These are phyloP conservation scores for Scutellaria galericulata DNA, from an alignment of 257 asterid species.

Conservation along the genomic window DNA sequence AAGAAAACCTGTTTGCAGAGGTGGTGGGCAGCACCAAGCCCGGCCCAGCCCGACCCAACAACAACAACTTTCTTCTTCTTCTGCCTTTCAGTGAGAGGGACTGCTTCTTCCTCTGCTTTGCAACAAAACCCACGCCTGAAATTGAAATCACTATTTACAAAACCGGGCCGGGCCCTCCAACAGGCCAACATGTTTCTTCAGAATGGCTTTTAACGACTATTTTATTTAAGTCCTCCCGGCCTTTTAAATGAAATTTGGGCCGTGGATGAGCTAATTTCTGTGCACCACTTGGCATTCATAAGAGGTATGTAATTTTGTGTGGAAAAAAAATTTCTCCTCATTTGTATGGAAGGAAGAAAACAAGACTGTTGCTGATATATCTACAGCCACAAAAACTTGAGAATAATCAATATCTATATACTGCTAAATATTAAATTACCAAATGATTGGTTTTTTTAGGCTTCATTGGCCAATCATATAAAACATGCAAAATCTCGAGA, in stretches of 20 bases:
- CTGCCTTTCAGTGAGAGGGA: constrained; percentile 29
- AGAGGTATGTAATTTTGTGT: constrained; percentile 1
- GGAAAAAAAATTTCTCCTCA: not conserved
- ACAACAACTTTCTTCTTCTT: constrained; percentile 61
- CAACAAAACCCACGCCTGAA: constrained; percentile 44
- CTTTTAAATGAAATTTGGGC: constrained; percentile 22
- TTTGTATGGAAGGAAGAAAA: constrained; percentile 27
- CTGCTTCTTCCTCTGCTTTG: constrained; percentile 51
- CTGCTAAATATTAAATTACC: not conserved
- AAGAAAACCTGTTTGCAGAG: constrained; percentile 60
- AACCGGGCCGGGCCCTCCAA: constrained; percentile 43
- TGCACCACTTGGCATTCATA: constrained; percentile 30
- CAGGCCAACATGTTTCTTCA: constrained; percentile 42
- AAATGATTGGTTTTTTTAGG: not conserved
- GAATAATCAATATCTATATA: constrained; percentile 26
- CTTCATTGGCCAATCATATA: too few species aligned
- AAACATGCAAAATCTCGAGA: too few species aligned
- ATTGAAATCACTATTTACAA: constrained; percentile 22
- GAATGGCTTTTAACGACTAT: constrained; percentile 26
- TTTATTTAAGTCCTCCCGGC: constrained; percentile 17
- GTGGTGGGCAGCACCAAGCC: constrained; percentile 71
- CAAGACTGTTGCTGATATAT: constrained; percentile 7
- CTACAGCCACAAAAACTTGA: constrained; percentile 33
- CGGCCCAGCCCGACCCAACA: constrained; percentile 77
- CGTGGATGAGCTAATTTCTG: not conserved